A percentile compares a stretch with the other conserved stretches of the same genome.
phyloP scores from a whole-genome alignment of 495 filamentous ascomycete species.

The Penicillium angulare region DNA sequence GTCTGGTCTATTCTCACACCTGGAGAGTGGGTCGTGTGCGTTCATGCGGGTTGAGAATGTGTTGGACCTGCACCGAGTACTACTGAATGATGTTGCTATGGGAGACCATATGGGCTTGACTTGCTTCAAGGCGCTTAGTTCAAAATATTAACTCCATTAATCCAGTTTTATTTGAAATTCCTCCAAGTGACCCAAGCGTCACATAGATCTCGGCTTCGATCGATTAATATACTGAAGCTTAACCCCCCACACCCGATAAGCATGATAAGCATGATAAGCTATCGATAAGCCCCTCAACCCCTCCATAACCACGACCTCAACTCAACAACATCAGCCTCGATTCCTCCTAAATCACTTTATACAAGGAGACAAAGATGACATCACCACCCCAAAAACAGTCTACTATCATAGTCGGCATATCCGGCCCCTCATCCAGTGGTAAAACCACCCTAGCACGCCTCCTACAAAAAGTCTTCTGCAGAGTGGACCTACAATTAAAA shows the following conservation, averaged over 20 bases:
- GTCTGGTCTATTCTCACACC: conserved; percentile 51
- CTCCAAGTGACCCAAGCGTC: too few relatives aligned
- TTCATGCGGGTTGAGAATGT: conserved; percentile 50
- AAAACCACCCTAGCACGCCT: conserved; percentile 79
- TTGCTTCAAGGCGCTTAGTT: too few relatives aligned
- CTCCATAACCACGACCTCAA: neutral
- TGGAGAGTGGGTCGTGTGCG: conserved; percentile 54
- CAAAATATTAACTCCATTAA: too few relatives aligned
- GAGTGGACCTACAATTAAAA: conserved; percentile 11
- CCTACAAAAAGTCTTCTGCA: conserved; percentile 64
- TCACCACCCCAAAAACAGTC: conserved; percentile 8
- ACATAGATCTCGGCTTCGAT: too few relatives aligned
- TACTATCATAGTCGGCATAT: conserved; percentile 66
- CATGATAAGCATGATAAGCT: neutral
- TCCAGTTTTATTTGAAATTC: too few relatives aligned
- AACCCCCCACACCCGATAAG: too few relatives aligned
- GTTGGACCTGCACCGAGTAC: too few relatives aligned
- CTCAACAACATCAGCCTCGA: neutral
- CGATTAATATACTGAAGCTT: too few relatives aligned
- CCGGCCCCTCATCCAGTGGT: conserved; percentile 72
- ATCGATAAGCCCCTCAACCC: neutral
- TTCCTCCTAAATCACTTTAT: neutral
- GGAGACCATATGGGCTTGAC: too few relatives aligned
- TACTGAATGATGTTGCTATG: too few relatives aligned
- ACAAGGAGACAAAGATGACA: too few relatives aligned